Evolutionary conservation across 192 early-diverging fungal species (phyloP).

Genomic region (Helicostylum pulchrum): DNA sequence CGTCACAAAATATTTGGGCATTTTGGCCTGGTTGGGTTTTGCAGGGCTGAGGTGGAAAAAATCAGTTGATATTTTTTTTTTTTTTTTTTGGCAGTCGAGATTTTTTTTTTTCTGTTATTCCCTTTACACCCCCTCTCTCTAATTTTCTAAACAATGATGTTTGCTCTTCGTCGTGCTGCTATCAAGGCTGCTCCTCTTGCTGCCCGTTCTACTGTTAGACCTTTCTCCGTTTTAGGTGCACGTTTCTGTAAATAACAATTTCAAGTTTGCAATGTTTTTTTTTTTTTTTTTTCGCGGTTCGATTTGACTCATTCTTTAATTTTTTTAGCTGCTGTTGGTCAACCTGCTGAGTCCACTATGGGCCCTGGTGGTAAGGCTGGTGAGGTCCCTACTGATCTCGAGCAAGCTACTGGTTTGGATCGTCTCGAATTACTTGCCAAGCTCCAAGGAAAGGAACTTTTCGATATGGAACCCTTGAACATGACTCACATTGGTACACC

Average conservation of each 20-base stretch:
- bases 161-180: constrained; percentile 49
- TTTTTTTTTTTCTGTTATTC: background rate
- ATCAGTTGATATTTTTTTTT: background rate
- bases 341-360: constrained; percentile 16
- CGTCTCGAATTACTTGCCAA: constrained; percentile 84
- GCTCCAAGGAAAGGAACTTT: constrained; percentile 86
- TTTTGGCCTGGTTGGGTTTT: background rate
- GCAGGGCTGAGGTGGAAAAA: background rate
- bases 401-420: constrained; percentile 87
- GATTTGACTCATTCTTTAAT: constrained; percentile 2
- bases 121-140: background rate
- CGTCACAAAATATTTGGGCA: no score
- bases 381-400: constrained; percentile 76
- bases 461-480: constrained; percentile 78
- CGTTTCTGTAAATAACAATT: constrained; percentile 43
- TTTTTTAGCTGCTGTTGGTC: constrained; percentile 21
- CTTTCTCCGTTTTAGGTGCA: constrained; percentile 50
- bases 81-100: background rate
- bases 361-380: constrained; percentile 72
- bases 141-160: constrained; percentile 23
- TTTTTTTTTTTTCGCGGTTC: background rate
- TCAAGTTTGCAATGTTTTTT: background rate
- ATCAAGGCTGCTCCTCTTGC: constrained; percentile 39
- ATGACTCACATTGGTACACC: constrained; percentile 75
- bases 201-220: constrained; percentile 39